phyloP scores from a whole-genome alignment of 441 rosid genomes.

The Raphanus hybrid region DNA sequence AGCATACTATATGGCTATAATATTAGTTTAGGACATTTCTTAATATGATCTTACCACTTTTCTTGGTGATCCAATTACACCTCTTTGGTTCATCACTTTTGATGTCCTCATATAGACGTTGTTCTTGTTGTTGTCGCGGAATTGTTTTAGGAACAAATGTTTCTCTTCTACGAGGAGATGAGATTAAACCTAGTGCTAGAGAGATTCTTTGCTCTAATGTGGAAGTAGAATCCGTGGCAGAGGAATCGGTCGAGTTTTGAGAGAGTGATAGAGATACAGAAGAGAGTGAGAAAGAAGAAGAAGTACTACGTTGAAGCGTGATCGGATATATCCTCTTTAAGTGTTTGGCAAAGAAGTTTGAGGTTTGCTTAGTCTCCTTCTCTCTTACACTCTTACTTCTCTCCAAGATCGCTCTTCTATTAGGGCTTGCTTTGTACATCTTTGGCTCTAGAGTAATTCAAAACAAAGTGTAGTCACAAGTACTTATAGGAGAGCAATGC shows the following conservation, averaged over 20 bases:
- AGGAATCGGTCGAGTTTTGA: constrained; percentile 84
- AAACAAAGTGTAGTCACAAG: constrained; percentile 16
- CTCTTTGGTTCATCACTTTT: constrained; percentile 63
- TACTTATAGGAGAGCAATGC: constrained; percentile 34
- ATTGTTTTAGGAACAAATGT: constrained; percentile 38
- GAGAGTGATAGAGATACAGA: constrained; percentile 85
- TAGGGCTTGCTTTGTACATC: constrained; percentile 43
- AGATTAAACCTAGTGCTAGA: constrained; percentile 58
- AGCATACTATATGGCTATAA: neutral
- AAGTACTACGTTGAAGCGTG: constrained; percentile 69
- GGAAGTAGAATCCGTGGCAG: constrained; percentile 57
- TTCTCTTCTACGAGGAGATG: constrained; percentile 55
- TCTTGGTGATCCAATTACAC: constrained; percentile 92
- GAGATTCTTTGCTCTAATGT: constrained; percentile 45
- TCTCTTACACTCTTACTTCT: constrained; percentile 40
- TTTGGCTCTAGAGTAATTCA: constrained; percentile 28
- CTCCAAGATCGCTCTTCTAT: constrained; percentile 26
- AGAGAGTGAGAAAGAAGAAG: constrained; percentile 72
- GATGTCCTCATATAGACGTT: constrained; percentile 43
- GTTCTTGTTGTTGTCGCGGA: constrained; percentile 51
- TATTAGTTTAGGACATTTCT: neutral
- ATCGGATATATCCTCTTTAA: constrained; percentile 84
- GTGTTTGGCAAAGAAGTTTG: constrained; percentile 64
- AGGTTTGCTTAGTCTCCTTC: constrained; percentile 33
- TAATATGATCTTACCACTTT: constrained; percentile 62